Evolutionary conservation across 2,329 filamentous ascomycete genomes (phyloP), one percentile per base, ranked within the genome.

Genomic region (Parascedosporium putredinis): DNA sequence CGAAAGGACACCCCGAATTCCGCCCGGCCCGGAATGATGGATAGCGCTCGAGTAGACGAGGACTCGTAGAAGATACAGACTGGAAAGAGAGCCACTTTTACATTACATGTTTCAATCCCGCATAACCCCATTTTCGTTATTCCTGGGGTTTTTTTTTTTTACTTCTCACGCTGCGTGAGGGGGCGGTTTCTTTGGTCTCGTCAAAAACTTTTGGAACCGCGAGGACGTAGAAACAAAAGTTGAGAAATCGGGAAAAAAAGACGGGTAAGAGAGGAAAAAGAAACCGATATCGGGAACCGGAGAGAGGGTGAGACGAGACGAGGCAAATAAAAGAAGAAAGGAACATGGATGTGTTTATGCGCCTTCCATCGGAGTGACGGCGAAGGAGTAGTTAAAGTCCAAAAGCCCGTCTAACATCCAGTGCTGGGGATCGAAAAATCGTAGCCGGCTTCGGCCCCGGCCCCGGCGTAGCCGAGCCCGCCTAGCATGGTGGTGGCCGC

Each of bases 341-440:
- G 22, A 16, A 27, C 12, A 20, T 23, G 14, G 4, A 18, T 9
- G 5, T 16, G 18, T 24, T 56, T 68, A 78, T 54, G 74, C 67
- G 54, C 75, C 71, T 53, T 83, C 78, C 33, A 80, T 63, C 1
- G 74, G 70, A 51, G 69, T 67, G 33, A 75, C 71, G 58, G 53
- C 50, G 48, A 78, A 83, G 9, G 73, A 75, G 60, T 84, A 89
- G 55, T 86, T 87, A 61, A 91, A 85, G 61, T 90, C 86, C 53
- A 93, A 73, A 29, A 91, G 73, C 12, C 87, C 87, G 63, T 96
- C 90, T 53, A 96, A 71, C 73, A 95, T 88, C 90, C 90, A 96
- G 64, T 91, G 88, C 59, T 95, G 75, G 1, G 90, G 88, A 66
- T 95, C 89, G 60, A 95, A 95, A 54, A 88, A 63, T 95, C 87